Evolutionary conservation across 2,329 filamentous ascomycete genomes (phyloP).

Genomic region (Talaromyces sp.): DNA sequence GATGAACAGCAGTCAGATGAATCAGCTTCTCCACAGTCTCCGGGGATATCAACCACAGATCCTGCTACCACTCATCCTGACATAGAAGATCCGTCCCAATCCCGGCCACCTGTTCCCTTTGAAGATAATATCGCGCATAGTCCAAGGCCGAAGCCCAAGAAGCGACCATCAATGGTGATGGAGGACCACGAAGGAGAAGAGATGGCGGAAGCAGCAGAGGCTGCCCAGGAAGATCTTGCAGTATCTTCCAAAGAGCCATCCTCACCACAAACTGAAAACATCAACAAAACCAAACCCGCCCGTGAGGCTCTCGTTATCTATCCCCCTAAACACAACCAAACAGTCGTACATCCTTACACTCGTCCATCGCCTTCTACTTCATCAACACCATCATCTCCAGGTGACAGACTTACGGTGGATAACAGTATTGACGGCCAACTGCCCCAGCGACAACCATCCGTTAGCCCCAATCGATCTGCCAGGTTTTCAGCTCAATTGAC

Average conservation of each 20-base stretch:
- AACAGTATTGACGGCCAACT: conserved; percentile 1
- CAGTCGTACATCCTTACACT: not conserved
- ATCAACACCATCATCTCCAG: conserved; percentile 16
- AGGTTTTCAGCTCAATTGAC: conserved; percentile 56
- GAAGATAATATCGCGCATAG: conserved; percentile 15
- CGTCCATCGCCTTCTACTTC: conserved; percentile 16
- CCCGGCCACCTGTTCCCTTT: not conserved
- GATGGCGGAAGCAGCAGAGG: conserved; percentile 18
- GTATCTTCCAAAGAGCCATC: not conserved
- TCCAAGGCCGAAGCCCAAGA: conserved; percentile 29
- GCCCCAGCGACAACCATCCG: conserved; percentile 14
- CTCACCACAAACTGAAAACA: not conserved
- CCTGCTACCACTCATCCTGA: not conserved
- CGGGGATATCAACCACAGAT: not conserved
- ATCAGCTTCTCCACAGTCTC: not conserved
- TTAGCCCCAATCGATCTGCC: conserved; percentile 54
- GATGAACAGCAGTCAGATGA: not conserved
- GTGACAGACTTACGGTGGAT: conserved; percentile 10
- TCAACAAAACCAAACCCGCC: not conserved
- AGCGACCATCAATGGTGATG: conserved; percentile 39
- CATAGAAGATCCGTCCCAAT: not conserved
- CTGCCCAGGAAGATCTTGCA: not conserved
- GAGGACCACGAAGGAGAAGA: conserved; percentile 43
- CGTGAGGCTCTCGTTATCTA: not conserved
- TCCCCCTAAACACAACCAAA: conserved; percentile 10